These are phyloP conservation scores for Penicillium macrosclerotiorum DNA, from an alignment of 495 filamentous ascomycete species.

Conservation along the genomic window DNA sequence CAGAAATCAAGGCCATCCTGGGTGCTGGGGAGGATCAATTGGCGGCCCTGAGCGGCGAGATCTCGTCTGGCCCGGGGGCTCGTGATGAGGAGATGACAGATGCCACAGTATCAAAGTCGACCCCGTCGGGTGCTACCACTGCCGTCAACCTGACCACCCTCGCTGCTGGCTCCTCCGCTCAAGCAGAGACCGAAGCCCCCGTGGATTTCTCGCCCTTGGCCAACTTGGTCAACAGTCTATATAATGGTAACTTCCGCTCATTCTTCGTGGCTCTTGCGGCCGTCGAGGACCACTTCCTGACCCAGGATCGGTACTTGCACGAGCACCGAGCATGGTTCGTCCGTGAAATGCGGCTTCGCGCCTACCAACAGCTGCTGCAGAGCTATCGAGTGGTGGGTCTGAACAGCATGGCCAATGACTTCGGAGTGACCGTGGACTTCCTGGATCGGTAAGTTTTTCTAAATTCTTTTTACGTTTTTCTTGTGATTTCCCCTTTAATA, in stretches of 20 bases:
- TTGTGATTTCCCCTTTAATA: not conserved
- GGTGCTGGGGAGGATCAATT: constrained; percentile 85
- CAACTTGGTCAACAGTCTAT: constrained; percentile 83
- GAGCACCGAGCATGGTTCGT: constrained; percentile 97
- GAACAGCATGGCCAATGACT: constrained; percentile 92
- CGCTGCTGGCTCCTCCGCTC: constrained; percentile 61
- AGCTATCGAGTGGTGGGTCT: constrained; percentile 95
- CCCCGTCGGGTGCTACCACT: constrained; percentile 56
- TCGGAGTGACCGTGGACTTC: constrained; percentile 94
- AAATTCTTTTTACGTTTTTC: no score
- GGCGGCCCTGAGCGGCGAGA: constrained; percentile 68
- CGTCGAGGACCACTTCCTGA: constrained; percentile 91
- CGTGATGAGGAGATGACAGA: constrained; percentile 80
- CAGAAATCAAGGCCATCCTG: constrained; percentile 94
- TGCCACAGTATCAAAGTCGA: constrained; percentile 47
- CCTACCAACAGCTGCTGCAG: constrained; percentile 95
- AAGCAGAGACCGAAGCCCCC: constrained; percentile 69
- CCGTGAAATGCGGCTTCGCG: constrained; percentile 93
- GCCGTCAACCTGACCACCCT: constrained; percentile 83
- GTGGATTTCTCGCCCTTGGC: constrained; percentile 82
- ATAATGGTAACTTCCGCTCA: constrained; percentile 85
- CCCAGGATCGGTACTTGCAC: constrained; percentile 86
- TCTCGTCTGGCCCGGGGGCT: constrained; percentile 74
- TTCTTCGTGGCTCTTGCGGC: constrained; percentile 90
- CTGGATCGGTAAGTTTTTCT: constrained; percentile 71